Evolutionary conservation across 2,329 filamentous ascomycete species (phyloP).

Genomic region (Drechslera avenae): DNA sequence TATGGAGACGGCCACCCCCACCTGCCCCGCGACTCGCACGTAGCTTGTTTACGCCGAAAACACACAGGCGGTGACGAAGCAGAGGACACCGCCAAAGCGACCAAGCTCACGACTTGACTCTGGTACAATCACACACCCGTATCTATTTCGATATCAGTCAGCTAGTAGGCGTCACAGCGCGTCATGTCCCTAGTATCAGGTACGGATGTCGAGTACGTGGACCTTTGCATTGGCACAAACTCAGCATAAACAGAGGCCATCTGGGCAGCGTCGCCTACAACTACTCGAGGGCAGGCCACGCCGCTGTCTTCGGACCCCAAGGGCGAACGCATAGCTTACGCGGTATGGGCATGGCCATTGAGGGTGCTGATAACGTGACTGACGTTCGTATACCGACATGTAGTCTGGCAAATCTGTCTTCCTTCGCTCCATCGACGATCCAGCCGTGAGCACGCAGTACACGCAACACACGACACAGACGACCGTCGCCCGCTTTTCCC

Average conservation of each 20-base stretch:
- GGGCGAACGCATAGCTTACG: slow-evolving; percentile 90
- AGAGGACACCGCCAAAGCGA: slow-evolving; percentile 7
- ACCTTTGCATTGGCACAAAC: neutral
- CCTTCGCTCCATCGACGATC: slow-evolving; percentile 90
- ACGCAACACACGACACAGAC: slow-evolving; percentile 87
- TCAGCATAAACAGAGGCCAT: slow-evolving; percentile 63
- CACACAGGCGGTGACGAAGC: slow-evolving; percentile 14
- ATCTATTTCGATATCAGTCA: neutral
- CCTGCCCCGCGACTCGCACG: slow-evolving; percentile 11
- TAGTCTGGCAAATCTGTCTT: slow-evolving; percentile 98
- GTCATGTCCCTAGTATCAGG: slow-evolving; percentile 28
- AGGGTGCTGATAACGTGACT: neutral
- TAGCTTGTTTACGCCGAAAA: slow-evolving; percentile 9
- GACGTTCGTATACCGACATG: slow-evolving; percentile 8
- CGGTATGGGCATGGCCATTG: slow-evolving; percentile 61
- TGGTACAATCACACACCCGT: no score
- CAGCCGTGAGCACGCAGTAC: slow-evolving; percentile 84
- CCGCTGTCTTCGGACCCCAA: slow-evolving; percentile 87
- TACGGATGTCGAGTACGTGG: slow-evolving; percentile 4
- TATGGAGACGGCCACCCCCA: slow-evolving; percentile 10
- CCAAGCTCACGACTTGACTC: slow-evolving; percentile 19
- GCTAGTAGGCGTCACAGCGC: neutral
- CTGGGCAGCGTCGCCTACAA: slow-evolving; percentile 83
- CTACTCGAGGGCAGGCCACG: slow-evolving; percentile 83
- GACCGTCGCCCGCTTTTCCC: slow-evolving; percentile 91